A percentile compares a stretch with the other conserved stretches of the same genome.
Conservation (phyloP, 805 yeast species). For the Brettanomyces custersianus region DNA sequence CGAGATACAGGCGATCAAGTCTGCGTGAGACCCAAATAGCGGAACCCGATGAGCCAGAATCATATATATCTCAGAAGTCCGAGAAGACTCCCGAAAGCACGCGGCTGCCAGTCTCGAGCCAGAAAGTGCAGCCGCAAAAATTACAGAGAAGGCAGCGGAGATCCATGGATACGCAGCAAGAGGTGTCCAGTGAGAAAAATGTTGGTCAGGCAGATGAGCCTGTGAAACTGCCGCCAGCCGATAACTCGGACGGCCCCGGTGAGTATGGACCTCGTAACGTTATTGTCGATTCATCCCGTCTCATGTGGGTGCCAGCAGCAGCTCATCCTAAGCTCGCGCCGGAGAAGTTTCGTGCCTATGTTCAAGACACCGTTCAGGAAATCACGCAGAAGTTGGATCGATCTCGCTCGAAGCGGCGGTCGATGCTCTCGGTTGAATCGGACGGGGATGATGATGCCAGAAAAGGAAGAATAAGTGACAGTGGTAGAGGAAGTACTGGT, state of each 20-base stretch:
- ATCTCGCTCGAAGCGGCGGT: conserved; percentile 19
- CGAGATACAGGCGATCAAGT: background rate
- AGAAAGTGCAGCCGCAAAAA: background rate
- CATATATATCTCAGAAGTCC: no score
- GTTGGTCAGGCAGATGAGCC: background rate
- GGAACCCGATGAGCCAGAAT: background rate
- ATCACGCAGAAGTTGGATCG: conserved; percentile 31
- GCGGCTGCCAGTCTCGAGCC: background rate
- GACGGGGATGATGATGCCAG: conserved; percentile 2
- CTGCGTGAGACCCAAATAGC: background rate
- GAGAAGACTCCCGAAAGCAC: background rate
- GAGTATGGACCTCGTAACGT: conserved; percentile 13
- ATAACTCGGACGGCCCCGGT: conserved; percentile 3
- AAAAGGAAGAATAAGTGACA: background rate
- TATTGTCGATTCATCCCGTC: conserved; percentile 31
- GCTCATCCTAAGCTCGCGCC: conserved; percentile 95
- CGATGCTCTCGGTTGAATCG: conserved; percentile 15
- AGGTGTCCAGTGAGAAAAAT: background rate
- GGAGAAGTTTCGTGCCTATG: conserved; percentile 65
- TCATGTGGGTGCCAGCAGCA: conserved; percentile 93
- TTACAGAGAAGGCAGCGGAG: background rate
- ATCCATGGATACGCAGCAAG: background rate
- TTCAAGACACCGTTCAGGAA: conserved; percentile 49
- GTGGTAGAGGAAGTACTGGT: no score
- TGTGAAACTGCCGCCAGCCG: background rate